Percentiles rank a stretch among this genome's conserved stretches.
Conservation (phyloP, 2,329 filamentous ascomycete species). For the Cyclaneusma minus region DNA sequence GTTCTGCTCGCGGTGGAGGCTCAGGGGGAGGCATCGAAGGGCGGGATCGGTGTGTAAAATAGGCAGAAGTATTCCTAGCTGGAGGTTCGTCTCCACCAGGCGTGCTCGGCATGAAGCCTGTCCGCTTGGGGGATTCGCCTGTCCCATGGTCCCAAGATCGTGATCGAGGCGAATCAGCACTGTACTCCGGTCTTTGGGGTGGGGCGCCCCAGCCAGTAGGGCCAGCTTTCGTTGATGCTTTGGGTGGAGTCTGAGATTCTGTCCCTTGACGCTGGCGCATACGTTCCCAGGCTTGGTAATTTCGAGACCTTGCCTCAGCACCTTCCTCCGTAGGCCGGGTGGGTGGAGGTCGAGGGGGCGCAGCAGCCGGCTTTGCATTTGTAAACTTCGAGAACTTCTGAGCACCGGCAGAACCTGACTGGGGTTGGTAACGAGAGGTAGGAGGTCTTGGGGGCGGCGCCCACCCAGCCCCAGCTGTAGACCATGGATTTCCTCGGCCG, state of each 20-base stretch:
- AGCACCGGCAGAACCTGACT: slow-evolving; percentile 16
- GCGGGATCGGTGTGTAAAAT: slow-evolving; percentile 14
- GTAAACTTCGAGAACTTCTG: slow-evolving; percentile 16
- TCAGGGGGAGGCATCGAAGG: slow-evolving; percentile 12
- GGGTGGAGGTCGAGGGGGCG: too few relatives aligned
- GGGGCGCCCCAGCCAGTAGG: background rate
- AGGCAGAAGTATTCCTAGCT: slow-evolving; percentile 15
- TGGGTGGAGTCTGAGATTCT: slow-evolving; percentile 1
- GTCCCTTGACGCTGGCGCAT: slow-evolving; percentile 9
- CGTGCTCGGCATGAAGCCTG: slow-evolving; percentile 17
- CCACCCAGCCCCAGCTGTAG: slow-evolving; percentile 15
- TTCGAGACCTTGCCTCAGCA: slow-evolving; percentile 13
- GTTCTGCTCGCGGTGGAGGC: slow-evolving; percentile 3
- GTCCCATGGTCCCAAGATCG: slow-evolving; percentile 1
- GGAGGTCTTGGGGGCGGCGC: slow-evolving; percentile 16
- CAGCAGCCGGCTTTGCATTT: slow-evolving; percentile 2
- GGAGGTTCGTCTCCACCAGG: slow-evolving; percentile 17
- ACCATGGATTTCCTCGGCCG: slow-evolving; percentile 18
- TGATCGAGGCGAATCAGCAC: background rate
- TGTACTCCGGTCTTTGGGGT: background rate
- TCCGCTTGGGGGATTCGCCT: slow-evolving; percentile 10
- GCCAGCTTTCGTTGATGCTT: background rate
- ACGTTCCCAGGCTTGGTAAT: slow-evolving; percentile 18
- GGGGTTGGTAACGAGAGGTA: slow-evolving; percentile 8
- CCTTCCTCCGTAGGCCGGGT: slow-evolving; percentile 15